Evolutionary conservation across 495 filamentous ascomycete genomes (phyloP), one percentile per base, ranked within the genome.

Genomic region (Pseudomonodictys pantanalensis): DNA sequence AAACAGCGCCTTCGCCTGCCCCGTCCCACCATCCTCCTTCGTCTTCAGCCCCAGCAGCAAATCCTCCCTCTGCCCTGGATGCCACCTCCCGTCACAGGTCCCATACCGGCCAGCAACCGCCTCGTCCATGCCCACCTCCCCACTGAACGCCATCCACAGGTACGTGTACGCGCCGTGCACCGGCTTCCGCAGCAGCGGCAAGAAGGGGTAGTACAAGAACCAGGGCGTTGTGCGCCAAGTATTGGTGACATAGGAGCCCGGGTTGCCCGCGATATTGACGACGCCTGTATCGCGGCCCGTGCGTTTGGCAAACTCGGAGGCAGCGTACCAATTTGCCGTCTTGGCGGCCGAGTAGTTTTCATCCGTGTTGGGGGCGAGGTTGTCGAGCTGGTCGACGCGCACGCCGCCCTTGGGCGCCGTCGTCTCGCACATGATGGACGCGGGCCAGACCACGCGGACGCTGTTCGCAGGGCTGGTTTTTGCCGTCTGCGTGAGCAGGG

Each of bases 71-170:
- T 56, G 52, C 15, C 60, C 52, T 2, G 53, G 60, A 52, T 57
- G 66, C 62, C 65, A 70, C 45, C 53, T 2, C 8, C 60, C 60
- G 45, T 52, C 46, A 22, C 45, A 53, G 1, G 29, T 63, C 0
- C 17, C 60, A 47, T 63, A 63, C 25, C 52, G 24, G 0, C 68
- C 68, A 2, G 39, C 20, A 9, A 57, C 25, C 17, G 45, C 60
- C 24, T 58, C 60, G n/a, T 61, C 43, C 58, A 61, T 55, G 10
- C 8, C 26, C 3, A 63, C 53, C 4, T 63, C 52, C 15, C 52
- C 20, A 1, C 12, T 30, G 9, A 57, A 30, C 26, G 7, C 60
- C 52, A 41, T 41, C 52, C 52, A 63, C 8, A 63, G 29, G 39
- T 63, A 28, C 9, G 53, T 43, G 15, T 43, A 59, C 9, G 56